These are phyloP conservation scores for Xylariales sp. DNA, from an alignment of 2,329 filamentous ascomycete species.

Conservation along the genomic window DNA sequence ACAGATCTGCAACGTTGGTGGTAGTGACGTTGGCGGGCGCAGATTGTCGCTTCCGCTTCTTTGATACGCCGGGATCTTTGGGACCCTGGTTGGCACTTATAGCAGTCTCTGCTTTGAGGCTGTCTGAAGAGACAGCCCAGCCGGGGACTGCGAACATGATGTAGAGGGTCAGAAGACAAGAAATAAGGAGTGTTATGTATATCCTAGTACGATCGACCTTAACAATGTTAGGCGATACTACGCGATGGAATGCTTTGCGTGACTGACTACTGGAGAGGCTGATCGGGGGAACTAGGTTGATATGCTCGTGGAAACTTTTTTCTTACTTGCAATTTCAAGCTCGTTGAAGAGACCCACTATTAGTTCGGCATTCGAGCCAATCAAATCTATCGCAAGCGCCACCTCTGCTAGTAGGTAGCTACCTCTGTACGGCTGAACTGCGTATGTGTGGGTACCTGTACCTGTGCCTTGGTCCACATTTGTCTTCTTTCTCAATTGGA, in stretches of 20 bases:
- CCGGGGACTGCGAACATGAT: conserved; percentile 76
- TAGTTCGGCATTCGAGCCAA: background rate
- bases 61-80: conserved; percentile 48
- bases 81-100: conserved; percentile 49
- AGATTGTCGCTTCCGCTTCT: conserved; percentile 67
- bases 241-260: background rate
- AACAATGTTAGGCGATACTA: background rate
- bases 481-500: too few relatives aligned
- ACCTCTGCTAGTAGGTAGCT: background rate
- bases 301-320: conserved; percentile 2
- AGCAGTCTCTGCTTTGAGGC: conserved; percentile 74
- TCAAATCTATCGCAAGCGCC: conserved; percentile 1
- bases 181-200: background rate
- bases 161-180: conserved; percentile 3
- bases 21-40: conserved; percentile 65
- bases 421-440: too few relatives aligned
- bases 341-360: conserved; percentile 10
- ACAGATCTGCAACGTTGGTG: conserved; percentile 80
- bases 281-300: background rate
- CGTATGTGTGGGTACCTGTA: too few relatives aligned
- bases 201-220: background rate
- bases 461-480: too few relatives aligned
- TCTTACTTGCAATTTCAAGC: background rate
- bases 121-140: conserved; percentile 82
- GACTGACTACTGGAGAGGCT: background rate